A percentile compares a stretch with the other conserved stretches of the same genome.
These are phyloP conservation scores for Nemania sp. DNA, from an alignment of 2,329 filamentous ascomycete genomes.

Conservation along the genomic window DNA sequence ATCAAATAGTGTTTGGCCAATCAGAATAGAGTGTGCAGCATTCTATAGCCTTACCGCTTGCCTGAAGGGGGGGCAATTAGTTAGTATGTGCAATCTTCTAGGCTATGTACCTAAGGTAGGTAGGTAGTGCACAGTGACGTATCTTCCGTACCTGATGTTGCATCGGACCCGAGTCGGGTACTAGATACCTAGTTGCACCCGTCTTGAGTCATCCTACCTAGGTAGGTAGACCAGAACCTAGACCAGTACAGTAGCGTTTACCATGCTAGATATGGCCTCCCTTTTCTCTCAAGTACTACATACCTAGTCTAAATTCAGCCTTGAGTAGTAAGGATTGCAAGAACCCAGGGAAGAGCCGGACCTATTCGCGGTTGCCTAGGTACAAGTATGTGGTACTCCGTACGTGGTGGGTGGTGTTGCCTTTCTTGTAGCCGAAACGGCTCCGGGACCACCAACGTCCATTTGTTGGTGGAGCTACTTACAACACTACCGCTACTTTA, in stretches of 20 bases:
- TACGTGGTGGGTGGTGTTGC: too few relatives aligned
- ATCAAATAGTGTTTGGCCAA: background rate
- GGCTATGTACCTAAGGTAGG: background rate
- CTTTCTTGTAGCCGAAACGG: slow-evolving; percentile 36
- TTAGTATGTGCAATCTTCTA: too few relatives aligned
- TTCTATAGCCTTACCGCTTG: slow-evolving; percentile 17
- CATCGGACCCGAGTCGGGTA: background rate
- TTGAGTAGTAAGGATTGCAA: too few relatives aligned
- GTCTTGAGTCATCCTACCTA: too few relatives aligned
- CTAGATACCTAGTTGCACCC: background rate
- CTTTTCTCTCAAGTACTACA: too few relatives aligned
- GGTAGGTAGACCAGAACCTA: too few relatives aligned
- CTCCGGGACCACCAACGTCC: slow-evolving; percentile 22
- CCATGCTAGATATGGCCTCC: too few relatives aligned
- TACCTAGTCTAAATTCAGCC: too few relatives aligned
- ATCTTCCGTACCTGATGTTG: background rate
- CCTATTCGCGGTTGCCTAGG: too few relatives aligned
- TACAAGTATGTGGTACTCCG: too few relatives aligned
- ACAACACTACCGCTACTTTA: background rate
- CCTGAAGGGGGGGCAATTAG: slow-evolving; percentile 5
- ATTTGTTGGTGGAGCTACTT: background rate
- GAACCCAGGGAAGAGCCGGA: too few relatives aligned
- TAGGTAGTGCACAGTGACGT: background rate
- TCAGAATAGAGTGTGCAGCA: background rate
- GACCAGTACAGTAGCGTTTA: too few relatives aligned